Evolutionary conservation across 2,329 filamentous ascomycete genomes (phyloP), one percentile per base, ranked within the genome.

Genomic region (Neofusicoccum sp.): DNA sequence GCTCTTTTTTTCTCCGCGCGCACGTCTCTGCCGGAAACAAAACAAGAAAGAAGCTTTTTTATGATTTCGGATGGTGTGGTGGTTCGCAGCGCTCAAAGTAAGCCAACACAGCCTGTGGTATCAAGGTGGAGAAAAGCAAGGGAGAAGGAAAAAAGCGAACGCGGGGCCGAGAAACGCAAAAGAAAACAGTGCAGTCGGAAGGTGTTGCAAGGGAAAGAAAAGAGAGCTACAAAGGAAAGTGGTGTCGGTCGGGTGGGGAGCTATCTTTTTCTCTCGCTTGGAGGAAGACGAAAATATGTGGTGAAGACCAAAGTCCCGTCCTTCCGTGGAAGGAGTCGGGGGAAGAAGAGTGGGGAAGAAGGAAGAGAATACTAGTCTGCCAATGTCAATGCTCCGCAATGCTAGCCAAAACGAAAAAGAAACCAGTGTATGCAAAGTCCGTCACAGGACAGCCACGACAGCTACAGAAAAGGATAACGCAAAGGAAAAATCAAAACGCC

Each of bases 101-200:
- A 63, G 54, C 61, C 61, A 63, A 63, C 61, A 63, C 54, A 63
- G 52, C 61, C 61, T 45, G 54, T 63, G 61, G 61, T 63, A 63
- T 63, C 61, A 63, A 63, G 34, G 45, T 37, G 36, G 47, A 39
- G 33, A 33, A 59, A 63, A 48, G 54, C 33, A 63, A 58, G 12
- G 31, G 33, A 29, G 31, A 31, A 48, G 41, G 39, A 37, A 62
- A 47, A 52, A 37, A 31, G 34, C 31, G 33, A 52, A 16, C 39
- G 54, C 54, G 45, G 28, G 41, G 54, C 44, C 49, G 61, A 62
- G 44, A 62, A 54, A 44, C 6, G 37, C 22, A 37, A 59, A 41
- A 41, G 43, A 56, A 56, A 56, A 33, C 49, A 47, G 44, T 47
- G 33, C 43, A 47, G 61, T 31, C 28, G 41, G 45, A 50, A 56